Evolutionary conservation across 148 eudicot genomes (phyloP).

Genomic region (Vaccinium darrowii): DNA sequence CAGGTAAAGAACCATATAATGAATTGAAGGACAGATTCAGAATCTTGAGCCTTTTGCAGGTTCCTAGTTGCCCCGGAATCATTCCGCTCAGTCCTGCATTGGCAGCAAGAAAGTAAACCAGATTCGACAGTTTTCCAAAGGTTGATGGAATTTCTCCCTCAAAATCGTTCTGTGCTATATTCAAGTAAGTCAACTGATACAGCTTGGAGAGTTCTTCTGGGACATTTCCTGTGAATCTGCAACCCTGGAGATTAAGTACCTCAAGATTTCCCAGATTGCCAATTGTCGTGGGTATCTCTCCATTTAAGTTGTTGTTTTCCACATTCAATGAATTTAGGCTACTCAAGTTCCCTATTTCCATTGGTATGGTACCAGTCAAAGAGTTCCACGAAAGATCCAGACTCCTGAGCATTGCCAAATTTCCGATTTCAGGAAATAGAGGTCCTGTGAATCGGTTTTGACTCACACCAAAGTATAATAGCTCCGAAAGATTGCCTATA

Average conservation of each 20-base stretch:
- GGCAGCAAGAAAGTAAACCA: slow-evolving; percentile 53
- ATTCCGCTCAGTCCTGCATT: slow-evolving; percentile 61
- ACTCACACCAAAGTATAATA: slow-evolving; percentile 58
- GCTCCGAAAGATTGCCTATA: slow-evolving; percentile 50
- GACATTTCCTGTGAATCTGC: slow-evolving; percentile 58
- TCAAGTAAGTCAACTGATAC: slow-evolving; percentile 47
- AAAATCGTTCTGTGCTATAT: slow-evolving; percentile 66
- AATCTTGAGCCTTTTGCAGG: slow-evolving; percentile 65
- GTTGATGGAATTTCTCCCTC: slow-evolving; percentile 64
- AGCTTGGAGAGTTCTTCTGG: slow-evolving; percentile 64
- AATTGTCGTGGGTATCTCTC: slow-evolving; percentile 55
- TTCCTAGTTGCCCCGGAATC: slow-evolving; percentile 69
- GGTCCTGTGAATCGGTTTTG: slow-evolving; percentile 58
- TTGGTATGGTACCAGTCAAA: slow-evolving; percentile 57
- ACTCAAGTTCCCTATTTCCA: slow-evolving; percentile 43
- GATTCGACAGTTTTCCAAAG: slow-evolving; percentile 56
- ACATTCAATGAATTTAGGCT: slow-evolving; percentile 37
- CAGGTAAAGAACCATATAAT: slow-evolving; percentile 68
- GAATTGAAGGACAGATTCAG: slow-evolving; percentile 65
- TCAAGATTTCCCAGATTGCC: slow-evolving; percentile 51
- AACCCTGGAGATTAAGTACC: slow-evolving; percentile 51
- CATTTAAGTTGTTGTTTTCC: slow-evolving; percentile 41
- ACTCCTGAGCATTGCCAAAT: slow-evolving; percentile 38
- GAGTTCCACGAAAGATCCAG: slow-evolving; percentile 72
- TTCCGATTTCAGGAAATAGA: slow-evolving; percentile 56